Evolutionary conservation across 305 asterid genomes (phyloP).

Genomic region (Solanum hybrid): DNA sequence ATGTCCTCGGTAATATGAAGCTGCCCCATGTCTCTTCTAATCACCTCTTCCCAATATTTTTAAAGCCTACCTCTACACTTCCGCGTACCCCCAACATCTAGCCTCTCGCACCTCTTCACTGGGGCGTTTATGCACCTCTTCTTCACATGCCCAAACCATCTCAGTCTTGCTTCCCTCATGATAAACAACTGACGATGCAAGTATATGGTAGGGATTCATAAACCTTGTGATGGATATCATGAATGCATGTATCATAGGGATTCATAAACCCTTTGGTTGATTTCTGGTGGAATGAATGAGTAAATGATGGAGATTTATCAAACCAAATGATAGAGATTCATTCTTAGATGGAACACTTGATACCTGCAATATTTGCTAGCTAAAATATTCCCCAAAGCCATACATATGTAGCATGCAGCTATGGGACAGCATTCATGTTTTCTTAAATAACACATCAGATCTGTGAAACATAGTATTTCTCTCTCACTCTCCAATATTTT

Average conservation of each 20-base stretch:
- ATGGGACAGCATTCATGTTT: constrained; percentile 8
- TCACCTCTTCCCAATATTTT: too few relatives aligned
- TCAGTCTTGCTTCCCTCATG: too few relatives aligned
- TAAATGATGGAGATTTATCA: background rate
- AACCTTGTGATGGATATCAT: background rate
- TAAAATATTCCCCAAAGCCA: background rate
- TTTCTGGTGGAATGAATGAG: background rate
- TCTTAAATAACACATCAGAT: background rate
- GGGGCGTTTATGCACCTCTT: too few relatives aligned
- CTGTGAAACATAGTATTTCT: background rate
- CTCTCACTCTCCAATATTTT: background rate
- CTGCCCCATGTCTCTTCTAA: too few relatives aligned
- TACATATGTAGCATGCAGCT: background rate
- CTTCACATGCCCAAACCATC: too few relatives aligned
- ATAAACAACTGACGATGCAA: too few relatives aligned
- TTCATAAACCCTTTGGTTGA: background rate
- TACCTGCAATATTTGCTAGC: too few relatives aligned
- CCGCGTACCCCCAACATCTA: too few relatives aligned
- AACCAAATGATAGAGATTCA: background rate
- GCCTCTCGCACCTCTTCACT: too few relatives aligned
- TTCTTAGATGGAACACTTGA: background rate
- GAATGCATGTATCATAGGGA: background rate
- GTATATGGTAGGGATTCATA: background rate
- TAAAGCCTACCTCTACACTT: too few relatives aligned
- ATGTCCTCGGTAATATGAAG: too few relatives aligned